Evolutionary conservation across 176 grass and related monocot genomes (phyloP).

Genomic region (Musa schizocarpa): DNA sequence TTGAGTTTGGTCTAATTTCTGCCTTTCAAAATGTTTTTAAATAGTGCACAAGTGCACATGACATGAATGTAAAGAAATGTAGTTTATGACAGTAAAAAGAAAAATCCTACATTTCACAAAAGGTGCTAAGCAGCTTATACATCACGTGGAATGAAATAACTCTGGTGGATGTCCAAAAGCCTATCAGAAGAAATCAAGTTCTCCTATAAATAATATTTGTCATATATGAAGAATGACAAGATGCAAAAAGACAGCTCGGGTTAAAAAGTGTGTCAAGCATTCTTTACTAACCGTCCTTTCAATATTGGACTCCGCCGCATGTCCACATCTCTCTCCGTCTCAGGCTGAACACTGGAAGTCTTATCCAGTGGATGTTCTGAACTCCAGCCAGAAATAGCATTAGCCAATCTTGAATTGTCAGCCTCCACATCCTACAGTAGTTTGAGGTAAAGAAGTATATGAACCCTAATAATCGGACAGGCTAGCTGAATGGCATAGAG

Average conservation of each 20-base stretch:
- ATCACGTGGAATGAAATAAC: too few relatives aligned
- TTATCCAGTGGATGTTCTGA: slow-evolving; percentile 10
- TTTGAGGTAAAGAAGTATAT: slow-evolving; percentile 98
- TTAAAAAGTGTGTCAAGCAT: neutral
- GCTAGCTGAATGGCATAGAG: slow-evolving; percentile 83
- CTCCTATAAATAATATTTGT: neutral
- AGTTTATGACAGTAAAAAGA: neutral
- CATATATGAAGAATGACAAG: neutral
- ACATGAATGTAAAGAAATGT: too few relatives aligned
- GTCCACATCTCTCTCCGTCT: slow-evolving; percentile 34
- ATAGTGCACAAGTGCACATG: too few relatives aligned
- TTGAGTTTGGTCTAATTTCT: neutral
- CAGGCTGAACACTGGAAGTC: slow-evolving; percentile 21
- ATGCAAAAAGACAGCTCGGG: neutral
- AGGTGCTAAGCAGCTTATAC: neutral
- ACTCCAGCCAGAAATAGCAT: slow-evolving; percentile 34
- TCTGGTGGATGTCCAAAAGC: too few relatives aligned
- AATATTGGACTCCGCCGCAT: slow-evolving; percentile 28
- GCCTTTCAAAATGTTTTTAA: neutral
- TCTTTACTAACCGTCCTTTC: slow-evolving; percentile 33
- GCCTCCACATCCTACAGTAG: slow-evolving; percentile 73
- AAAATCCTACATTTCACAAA: neutral
- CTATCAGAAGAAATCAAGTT: neutral
- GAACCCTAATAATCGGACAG: slow-evolving; percentile 78
- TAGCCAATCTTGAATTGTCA: slow-evolving; percentile 7